phyloP scores from a whole-genome alignment of 352 stramenopile genomes.

The Phytophthora macrochlamydospora region DNA sequence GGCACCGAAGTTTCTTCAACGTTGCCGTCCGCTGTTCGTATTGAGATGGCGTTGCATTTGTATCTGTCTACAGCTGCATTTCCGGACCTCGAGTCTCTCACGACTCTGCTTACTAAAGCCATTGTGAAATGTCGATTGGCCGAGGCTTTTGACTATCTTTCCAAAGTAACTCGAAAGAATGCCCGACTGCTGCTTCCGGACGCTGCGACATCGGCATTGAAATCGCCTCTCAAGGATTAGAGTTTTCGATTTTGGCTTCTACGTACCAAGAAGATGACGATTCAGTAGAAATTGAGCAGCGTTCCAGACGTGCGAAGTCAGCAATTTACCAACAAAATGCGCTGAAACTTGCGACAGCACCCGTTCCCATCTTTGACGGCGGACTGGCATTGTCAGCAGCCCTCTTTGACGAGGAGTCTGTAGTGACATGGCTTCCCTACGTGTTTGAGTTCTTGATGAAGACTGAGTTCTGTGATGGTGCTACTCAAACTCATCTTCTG shows the following conservation, averaged over 20 bases:
- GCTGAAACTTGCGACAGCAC: constrained; percentile 26
- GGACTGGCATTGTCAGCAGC: constrained; percentile 26
- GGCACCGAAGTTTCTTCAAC: constrained; percentile 11
- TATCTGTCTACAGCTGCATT: constrained; percentile 34
- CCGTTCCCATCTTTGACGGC: constrained; percentile 22
- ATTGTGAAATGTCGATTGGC: constrained; percentile 42
- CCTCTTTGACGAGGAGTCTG: constrained; percentile 29
- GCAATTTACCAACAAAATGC: constrained; percentile 39
- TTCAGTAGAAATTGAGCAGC: constrained; percentile 11
- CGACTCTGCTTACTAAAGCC: constrained; percentile 38
- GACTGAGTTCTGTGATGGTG: constrained; percentile 24
- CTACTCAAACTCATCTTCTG: constrained; percentile 19
- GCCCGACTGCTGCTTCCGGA: constrained; percentile 27
- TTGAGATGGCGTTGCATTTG: constrained; percentile 44
- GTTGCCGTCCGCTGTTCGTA: constrained; percentile 27
- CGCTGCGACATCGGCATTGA: constrained; percentile 20
- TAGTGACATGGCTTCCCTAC: constrained; percentile 37
- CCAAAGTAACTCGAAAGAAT: constrained; percentile 36
- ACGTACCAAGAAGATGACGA: constrained; percentile 20
- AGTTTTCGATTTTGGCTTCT: constrained; percentile 26
- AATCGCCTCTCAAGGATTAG: constrained; percentile 33
- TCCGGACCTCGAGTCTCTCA: constrained; percentile 42
- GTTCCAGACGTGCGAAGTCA: constrained; percentile 25
- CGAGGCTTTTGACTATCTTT: constrained; percentile 33
- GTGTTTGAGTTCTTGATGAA: constrained; percentile 43